Percentiles rank a stretch among this genome's conserved stretches.
phyloP scores from a whole-genome alignment of 2,329 filamentous ascomycete species.

The Penicillium freii region DNA sequence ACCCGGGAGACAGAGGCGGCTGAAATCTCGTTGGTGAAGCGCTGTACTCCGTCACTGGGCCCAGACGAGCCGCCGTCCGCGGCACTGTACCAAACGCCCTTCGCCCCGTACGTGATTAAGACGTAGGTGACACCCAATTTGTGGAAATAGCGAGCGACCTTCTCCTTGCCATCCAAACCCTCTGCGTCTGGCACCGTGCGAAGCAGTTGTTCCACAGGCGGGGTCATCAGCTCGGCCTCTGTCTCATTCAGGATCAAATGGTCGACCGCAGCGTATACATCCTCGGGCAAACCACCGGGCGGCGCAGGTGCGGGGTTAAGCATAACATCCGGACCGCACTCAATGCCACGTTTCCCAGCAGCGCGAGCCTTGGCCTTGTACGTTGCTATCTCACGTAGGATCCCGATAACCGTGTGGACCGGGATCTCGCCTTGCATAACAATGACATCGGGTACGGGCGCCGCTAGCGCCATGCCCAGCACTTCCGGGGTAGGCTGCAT shows the following conservation, averaged over 20 bases:
- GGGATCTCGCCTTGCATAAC: slow-evolving; percentile 80
- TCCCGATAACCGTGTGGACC: slow-evolving; percentile 61
- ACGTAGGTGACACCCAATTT: slow-evolving; percentile 69
- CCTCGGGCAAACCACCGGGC: slow-evolving; percentile 65
- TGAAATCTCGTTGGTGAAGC: slow-evolving; percentile 47
- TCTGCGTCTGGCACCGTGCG: slow-evolving; percentile 31
- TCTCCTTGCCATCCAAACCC: slow-evolving; percentile 50
- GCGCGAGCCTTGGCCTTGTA: slow-evolving; percentile 47
- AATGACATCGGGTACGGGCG: slow-evolving; percentile 59
- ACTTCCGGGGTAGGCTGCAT: slow-evolving; percentile 43
- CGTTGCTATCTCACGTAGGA: slow-evolving; percentile 45
- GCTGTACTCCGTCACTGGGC: slow-evolving; percentile 28
- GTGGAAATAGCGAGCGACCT: slow-evolving; percentile 63
- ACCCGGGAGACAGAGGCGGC: slow-evolving; percentile 70
- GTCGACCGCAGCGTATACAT: slow-evolving; percentile 65
- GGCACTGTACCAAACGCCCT: slow-evolving; percentile 69
- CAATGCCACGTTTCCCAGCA: slow-evolving; percentile 35
- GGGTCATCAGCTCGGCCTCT: slow-evolving; percentile 73
- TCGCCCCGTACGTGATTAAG: slow-evolving; percentile 78
- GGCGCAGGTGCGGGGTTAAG: slow-evolving; percentile 88
- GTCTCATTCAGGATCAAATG: slow-evolving; percentile 90
- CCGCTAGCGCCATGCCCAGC: slow-evolving; percentile 34
- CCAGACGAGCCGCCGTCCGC: slow-evolving; percentile 48
- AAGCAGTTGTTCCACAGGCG: slow-evolving; percentile 40
- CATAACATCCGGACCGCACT: slow-evolving; percentile 59